Evolutionary conservation across 2,329 filamentous ascomycete genomes (phyloP), one percentile per base, ranked within the genome.

Genomic region (Fusarium proliferatum): DNA sequence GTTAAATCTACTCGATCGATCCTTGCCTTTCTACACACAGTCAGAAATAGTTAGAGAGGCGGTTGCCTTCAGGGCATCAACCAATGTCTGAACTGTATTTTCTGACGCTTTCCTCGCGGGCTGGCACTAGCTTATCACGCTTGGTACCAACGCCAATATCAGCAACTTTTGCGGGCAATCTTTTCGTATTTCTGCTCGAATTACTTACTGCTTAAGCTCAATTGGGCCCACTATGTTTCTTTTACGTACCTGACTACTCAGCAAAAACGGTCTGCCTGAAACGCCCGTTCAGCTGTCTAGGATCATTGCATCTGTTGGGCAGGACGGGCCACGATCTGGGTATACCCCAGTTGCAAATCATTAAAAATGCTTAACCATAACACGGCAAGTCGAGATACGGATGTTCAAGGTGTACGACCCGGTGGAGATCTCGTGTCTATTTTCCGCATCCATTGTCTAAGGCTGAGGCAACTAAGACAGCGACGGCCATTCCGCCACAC

Each of bases 171-270:
- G 52, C 28, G 19, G 51, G 45, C 33, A 52, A 59, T 55, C 49
- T 52, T 64, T 73, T 68, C 63, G 73, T 76, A 65, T 75, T 77
- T 28, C n/a, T 58, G 36, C 53, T 53, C 34, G 21, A 56, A 23
- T 67, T 62, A 51, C 64, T 53, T 66, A 61, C 46, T 56, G 17
- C 53, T 46, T 49, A 30, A 36, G 49, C 39, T 38, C 45, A 42
- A 67, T 66, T 73, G 62, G 72, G 23, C 48, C 67, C 61, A 67
- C 67, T 23, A 6, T 46, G 56, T 49, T 74, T 55, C 42, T 68
- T 75, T 67, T 48, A 56, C 63, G 53, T 61, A 64, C 64, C 56
- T 64, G 49, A 49, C 51, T 55, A n/a, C 34, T 16, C 36, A 42
- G 61, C 43, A 59, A 23, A 30, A 72, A 61, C 41, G 30, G 45